phyloP scores from a whole-genome alignment of 805 yeast species.

The Schizosaccharomyces osmophilus region DNA sequence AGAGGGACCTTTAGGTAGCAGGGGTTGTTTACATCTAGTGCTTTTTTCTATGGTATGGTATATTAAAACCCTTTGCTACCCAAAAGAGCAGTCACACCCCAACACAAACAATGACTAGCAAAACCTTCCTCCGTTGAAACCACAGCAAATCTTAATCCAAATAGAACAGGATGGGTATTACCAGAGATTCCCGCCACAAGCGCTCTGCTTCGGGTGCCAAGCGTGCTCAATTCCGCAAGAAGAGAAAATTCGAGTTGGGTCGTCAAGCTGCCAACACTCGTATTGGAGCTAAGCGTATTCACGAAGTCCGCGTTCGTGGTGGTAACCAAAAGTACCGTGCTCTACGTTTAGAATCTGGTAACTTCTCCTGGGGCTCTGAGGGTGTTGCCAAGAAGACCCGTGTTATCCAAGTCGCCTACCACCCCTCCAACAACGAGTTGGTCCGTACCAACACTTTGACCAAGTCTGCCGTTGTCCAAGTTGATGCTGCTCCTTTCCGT shows the following conservation, averaged over 20 bases:
- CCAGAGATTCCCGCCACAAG: constrained; percentile 99
- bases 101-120: not conserved
- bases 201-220: constrained; percentile 99
- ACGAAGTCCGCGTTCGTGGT: constrained; percentile 98
- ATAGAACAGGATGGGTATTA: constrained; percentile 73
- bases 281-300: constrained; percentile 93
- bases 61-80: not conserved
- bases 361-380: constrained; percentile 99
- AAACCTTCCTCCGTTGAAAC: not conserved
- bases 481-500: constrained; percentile 99
- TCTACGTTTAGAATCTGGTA: constrained; percentile 82
- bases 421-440: constrained; percentile 98
- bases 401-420: constrained; percentile 92
- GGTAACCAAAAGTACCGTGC: constrained; percentile 99
- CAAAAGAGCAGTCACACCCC: not conserved
- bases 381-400: constrained; percentile 98
- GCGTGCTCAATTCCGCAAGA: constrained; percentile 99
- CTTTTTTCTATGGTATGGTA: not conserved
- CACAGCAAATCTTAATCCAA: not conserved
- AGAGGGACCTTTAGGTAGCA: not conserved
- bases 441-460: constrained; percentile 99
- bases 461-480: constrained; percentile 95
- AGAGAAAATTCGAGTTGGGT: constrained; percentile 99
- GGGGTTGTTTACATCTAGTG: no score
- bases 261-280: constrained; percentile 99